Base-by-base conservation (phyloP, 768 basidiomycete species). In the Boletus huronensis region DNA sequence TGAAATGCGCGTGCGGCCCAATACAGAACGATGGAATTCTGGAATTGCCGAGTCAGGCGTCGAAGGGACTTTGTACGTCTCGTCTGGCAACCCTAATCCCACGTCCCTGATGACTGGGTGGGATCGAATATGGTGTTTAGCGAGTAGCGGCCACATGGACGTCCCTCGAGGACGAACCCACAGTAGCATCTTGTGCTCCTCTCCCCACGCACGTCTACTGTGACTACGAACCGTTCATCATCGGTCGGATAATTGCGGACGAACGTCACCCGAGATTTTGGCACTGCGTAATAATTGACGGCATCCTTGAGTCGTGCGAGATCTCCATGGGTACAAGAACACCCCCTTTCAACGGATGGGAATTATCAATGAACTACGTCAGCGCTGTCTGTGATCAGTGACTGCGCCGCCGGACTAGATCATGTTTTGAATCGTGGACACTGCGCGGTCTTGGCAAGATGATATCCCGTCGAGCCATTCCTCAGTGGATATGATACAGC, bases 281-380 rank as follows among this genome's bases (percentile, higher is more conserved):
- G 46, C 10, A 23, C 8, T n/a, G 23, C 6, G 21, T 17, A n/a
- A n/a, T 17, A 34, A 40, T 36, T 31, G 31, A 21, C 16, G 43
- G 47, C 36, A 40, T 32, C 14, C n/a, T 39, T 42, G 34, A 21
- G 11, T 35, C 47, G 50, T 35, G 53, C 23, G 61, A 62, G 45
- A 36, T 40, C 28, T 42, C 13, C 19, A 41, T 29, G 38, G 28
- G 21, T 10, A 38, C 43, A 45, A 42, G 41, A 45, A 48, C 39
- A 39, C 45, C 34, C 47, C 21, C 19, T 13, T 28, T 13, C 32
- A 25, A 19, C 14, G 11, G 36, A 35, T 50, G 48, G 48, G 50
- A 63, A 55, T 35, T 11, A 26, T 16, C 17, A 28, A 46, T 16
- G 3, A 34, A 34, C 17, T 26, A 23, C 31, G 13, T 34, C 49